Base-by-base conservation (phyloP, 2,329 filamentous ascomycete genomes). In the Cercospora sojina region DNA sequence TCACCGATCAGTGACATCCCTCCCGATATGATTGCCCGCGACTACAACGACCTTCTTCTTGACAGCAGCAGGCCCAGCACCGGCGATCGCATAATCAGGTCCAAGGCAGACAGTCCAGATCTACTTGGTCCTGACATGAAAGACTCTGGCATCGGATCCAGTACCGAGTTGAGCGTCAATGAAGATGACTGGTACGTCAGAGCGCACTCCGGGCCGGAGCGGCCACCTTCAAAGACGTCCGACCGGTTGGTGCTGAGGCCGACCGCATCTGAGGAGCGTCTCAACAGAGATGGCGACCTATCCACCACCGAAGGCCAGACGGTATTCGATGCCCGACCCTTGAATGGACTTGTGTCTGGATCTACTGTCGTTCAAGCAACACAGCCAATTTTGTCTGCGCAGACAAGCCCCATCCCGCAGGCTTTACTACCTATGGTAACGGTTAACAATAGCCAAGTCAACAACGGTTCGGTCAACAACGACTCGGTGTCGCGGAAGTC, bases 381-480 rank as follows among this genome's bases (percentile, higher is more conserved):
- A 18, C 43, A 56, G 16, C 29, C 47, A 18, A 29, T 41, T 12
- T 16, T 12, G 29, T n/a, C 47, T 8, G 60, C n/a, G 18, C 47
- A 23, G 29, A 29, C 51, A 10, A 32, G 23, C 35, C 67, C 72
- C n/a, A 68, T 73, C 8, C 62, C 71, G 25, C 64, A 62, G 41
- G 72, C 67, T 53, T 59, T 70, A 10, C 66, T 74, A 2, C 74
- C 74, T 13, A 49, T 23, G 43, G 43, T 49, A 25, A 49, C 43
- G 43, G 43, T 49, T 12, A 23, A 49, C 43, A 49, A 13, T 7
- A 25, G 43, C 6, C 43, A 49, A 49, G 43, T 13, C 43, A 49
- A 23, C 20, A 23, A 13, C 69, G 67, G 60, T 79, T 87, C 51
- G 82, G 83, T 87, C 31, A 82, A 86, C 31, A 81, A 78, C 49